phyloP scores from a whole-genome alignment of 345 rosid genomes.

The Nasturtium officinale region DNA sequence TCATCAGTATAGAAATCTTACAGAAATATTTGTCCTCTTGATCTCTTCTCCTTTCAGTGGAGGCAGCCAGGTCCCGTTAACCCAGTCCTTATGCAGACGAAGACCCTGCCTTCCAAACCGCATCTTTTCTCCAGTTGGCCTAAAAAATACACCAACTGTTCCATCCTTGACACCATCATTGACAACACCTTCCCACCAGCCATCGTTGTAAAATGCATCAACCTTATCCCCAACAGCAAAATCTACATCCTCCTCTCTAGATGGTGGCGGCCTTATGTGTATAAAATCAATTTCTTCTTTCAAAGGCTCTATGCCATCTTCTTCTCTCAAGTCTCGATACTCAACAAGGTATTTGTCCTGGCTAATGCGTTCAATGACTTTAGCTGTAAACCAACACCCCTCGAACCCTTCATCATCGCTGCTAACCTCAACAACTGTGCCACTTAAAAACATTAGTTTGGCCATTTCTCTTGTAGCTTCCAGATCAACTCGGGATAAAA shows the following conservation, averaged over 20 bases:
- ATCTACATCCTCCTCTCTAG: constrained; percentile 32
- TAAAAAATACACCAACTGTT: constrained; percentile 49
- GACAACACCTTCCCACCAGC: constrained; percentile 73
- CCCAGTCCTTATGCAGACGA: constrained; percentile 67
- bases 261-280: constrained; percentile 61
- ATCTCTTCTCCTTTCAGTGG: constrained; percentile 28
- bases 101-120: constrained; percentile 50
- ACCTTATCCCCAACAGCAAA: constrained; percentile 54
- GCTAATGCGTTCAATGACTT: constrained; percentile 44
- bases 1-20: constrained; percentile 18
- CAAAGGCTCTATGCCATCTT: constrained; percentile 50
- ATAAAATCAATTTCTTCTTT: constrained; percentile 48
- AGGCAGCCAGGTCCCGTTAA: constrained; percentile 55
- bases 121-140: constrained; percentile 51
- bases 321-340: constrained; percentile 56
- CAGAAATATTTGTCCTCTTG: constrained; percentile 30
- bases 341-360: constrained; percentile 49
- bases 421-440: constrained; percentile 56
- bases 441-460: constrained; percentile 31
- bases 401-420: constrained; percentile 70
- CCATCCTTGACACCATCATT: constrained; percentile 38
- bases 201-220: constrained; percentile 66
- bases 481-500: constrained; percentile 19
- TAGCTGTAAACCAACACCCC: constrained; percentile 69
- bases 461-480: constrained; percentile 28